Evolutionary conservation across 1,284 basidiomycete genomes (phyloP).

Genomic region (Moesziomyces sp.): DNA sequence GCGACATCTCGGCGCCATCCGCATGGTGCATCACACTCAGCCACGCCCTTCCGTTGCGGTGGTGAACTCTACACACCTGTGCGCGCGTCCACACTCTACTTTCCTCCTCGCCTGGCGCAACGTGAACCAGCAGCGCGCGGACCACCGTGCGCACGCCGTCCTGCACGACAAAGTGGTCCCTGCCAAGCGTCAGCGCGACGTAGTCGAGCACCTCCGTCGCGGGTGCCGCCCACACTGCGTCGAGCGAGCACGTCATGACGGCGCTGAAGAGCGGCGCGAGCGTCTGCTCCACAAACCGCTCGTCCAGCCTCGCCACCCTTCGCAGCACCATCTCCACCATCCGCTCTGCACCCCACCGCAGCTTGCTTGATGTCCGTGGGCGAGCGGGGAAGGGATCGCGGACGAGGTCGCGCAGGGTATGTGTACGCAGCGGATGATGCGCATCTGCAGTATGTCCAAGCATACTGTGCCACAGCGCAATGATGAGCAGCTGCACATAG

Average conservation of each 20-base stretch:
- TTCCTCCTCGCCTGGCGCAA: conserved; percentile 7
- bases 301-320: conserved; percentile 13
- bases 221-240: conserved; percentile 47
- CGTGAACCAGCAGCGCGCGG: conserved; percentile 33
- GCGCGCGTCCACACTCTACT: conserved; percentile 31
- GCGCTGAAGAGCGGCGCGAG: conserved; percentile 59
- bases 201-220: conserved; percentile 64
- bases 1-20: not conserved
- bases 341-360: not conserved
- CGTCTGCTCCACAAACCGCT: conserved; percentile 44
- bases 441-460: conserved; percentile 49
- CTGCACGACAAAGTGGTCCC: conserved; percentile 59
- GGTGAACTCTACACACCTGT: conserved; percentile 7
- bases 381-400: conserved; percentile 20
- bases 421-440: conserved; percentile 32
- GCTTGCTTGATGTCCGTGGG: not conserved
- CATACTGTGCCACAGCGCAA: conserved; percentile 50
- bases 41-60: conserved; percentile 9
- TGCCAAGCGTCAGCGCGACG: conserved; percentile 58
- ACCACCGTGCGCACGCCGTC: conserved; percentile 62
- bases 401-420: conserved; percentile 36
- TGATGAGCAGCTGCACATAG: conserved; percentile 56
- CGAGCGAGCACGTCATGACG: conserved; percentile 54
- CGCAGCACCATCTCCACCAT: conserved; percentile 23
- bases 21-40: conserved; percentile 22